Percentiles rank a stretch among this genome's conserved stretches.
These are phyloP conservation scores for Falciphora oryzae DNA, from an alignment of 2,329 filamentous ascomycete species.

Conservation along the genomic window DNA sequence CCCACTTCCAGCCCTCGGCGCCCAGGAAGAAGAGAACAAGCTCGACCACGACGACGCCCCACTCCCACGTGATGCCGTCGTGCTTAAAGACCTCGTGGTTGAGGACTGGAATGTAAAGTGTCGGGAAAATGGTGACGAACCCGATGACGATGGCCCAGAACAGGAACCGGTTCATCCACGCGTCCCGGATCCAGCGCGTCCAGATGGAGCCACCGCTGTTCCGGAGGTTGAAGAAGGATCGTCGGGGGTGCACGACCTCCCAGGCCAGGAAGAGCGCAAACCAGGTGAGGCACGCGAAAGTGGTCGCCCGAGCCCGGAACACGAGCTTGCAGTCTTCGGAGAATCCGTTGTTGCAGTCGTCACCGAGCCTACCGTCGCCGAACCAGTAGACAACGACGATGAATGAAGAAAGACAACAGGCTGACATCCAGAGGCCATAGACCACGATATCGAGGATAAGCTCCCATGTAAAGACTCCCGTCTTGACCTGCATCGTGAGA, in stretches of 20 bases:
- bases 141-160: conserved; percentile 44
- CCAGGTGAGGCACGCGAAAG: conserved; percentile 62
- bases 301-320: conserved; percentile 60
- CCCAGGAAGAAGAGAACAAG: conserved; percentile 42
- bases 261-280: conserved; percentile 63
- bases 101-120: conserved; percentile 43
- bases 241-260: conserved; percentile 60
- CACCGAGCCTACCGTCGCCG: conserved; percentile 41
- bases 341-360: conserved; percentile 47
- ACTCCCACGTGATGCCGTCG: conserved; percentile 45
- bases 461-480: conserved; percentile 53
- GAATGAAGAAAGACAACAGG: conserved; percentile 11
- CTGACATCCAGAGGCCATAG: conserved; percentile 36
- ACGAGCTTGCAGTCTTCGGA: conserved; percentile 44
- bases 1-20: conserved; percentile 44
- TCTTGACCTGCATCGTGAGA: conserved; percentile 23
- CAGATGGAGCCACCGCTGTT: conserved; percentile 35
- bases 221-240: conserved; percentile 61
- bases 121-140: conserved; percentile 27
- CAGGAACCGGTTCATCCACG: conserved; percentile 59
- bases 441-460: conserved; percentile 54
- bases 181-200: conserved; percentile 52
- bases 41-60: conserved; percentile 41
- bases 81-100: conserved; percentile 46
- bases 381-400: conserved; percentile 27